Base-by-base conservation (phyloP, 345 rosid genomes). In the Aurinia saxatilis region DNA sequence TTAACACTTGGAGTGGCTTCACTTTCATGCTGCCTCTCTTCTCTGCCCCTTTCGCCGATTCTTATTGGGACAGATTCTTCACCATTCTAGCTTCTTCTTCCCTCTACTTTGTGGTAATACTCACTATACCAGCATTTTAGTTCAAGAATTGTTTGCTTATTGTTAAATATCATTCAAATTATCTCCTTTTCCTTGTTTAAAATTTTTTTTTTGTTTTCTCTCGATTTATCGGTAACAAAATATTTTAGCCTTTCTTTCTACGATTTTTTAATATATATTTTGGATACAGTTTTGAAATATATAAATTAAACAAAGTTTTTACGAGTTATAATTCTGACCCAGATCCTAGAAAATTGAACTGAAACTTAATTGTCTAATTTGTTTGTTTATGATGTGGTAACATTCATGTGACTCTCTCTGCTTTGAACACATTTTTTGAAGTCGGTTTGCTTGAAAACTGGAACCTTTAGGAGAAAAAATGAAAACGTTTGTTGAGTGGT, bases 1-100 rank as follows among this genome's bases (percentile, higher is more conserved):
- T 93, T 8, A 93, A 82, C 59, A 82, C 82, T 46, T 93, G 97
- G 97, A 76, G 82, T 74, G 99, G 99, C 8, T 75, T 93, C 78
- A 87, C 97, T 4, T 93, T 81, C 65, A 75, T 93, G 73, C 51
- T 93, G 61, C 99, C 99, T 13, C 77, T 89, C 53, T 68, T 93
- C 36, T 78, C 87, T 25, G 99, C 93, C 6, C 88, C 99, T 1
- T 63, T 93, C 2, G 91, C 91, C 41, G 99, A 89, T 65, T 69
- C 87, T 60, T 88, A 74, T 50, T 80, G 97, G 91, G 88, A 90
- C 50, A 81, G 91, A 33, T 84, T 70, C 49, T 81, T 88, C 57
- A 87, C 96, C 46, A 81, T 89, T 21, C 64, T 85, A 25, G 79
- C 86, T 65, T 93, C 84, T 60, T 87, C 90, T 46, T 75, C 79